Percentiles rank a stretch among this genome's conserved stretches.
Evolutionary conservation across 345 rosid species (phyloP).

Genomic region (Erucastrum elatum): DNA sequence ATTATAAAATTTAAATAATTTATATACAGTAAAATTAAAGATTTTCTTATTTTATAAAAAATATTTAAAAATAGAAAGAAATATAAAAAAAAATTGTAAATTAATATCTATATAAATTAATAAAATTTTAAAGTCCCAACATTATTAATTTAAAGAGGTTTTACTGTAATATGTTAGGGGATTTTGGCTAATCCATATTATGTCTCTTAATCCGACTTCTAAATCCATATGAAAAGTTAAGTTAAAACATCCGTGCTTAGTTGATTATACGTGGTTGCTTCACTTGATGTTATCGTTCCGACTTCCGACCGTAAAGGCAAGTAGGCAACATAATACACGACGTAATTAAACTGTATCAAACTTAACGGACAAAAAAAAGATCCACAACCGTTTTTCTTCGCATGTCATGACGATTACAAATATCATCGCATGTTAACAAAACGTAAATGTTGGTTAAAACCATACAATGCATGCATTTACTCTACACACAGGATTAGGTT

Average conservation of each 20-base stretch:
- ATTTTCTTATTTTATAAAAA: no score
- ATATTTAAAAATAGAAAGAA: no score
- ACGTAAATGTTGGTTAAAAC: background rate
- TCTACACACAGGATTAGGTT: background rate
- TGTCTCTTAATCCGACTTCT: background rate
- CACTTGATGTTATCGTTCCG: background rate
- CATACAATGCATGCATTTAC: constrained; percentile 1
- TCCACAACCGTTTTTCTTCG: background rate
- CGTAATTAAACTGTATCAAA: background rate
- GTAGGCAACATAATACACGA: background rate
- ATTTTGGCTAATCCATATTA: background rate
- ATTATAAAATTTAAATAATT: no score
- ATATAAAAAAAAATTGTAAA: no score
- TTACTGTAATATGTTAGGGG: background rate
- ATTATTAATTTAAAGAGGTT: no score
- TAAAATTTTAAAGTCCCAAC: no score
- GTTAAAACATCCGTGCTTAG: background rate
- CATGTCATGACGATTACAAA: background rate
- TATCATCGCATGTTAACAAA: background rate
- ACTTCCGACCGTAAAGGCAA: background rate
- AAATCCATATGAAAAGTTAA: background rate
- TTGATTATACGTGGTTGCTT: background rate
- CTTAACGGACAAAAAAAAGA: background rate
- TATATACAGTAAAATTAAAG: no score
- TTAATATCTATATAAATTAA: no score